phyloP scores from a whole-genome alignment of 768 basidiomycete genomes.

The Clathrus columnatus region DNA sequence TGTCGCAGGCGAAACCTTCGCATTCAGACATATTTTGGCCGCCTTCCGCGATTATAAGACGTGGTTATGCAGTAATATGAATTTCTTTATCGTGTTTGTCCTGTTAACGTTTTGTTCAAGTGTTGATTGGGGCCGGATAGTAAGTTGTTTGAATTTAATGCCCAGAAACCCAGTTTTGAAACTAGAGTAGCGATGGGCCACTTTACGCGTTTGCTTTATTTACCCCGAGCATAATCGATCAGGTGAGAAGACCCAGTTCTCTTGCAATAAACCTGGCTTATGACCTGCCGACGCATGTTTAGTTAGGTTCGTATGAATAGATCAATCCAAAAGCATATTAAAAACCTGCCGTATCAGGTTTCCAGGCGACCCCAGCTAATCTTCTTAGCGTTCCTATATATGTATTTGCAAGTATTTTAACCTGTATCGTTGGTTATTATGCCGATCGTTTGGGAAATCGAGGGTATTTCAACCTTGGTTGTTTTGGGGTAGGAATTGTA shows the following conservation, averaged over 20 bases:
- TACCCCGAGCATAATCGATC: conserved; percentile 36
- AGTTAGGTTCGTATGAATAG: neutral
- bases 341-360: conserved; percentile 33
- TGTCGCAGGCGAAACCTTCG: conserved; percentile 50
- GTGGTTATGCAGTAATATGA: conserved; percentile 48
- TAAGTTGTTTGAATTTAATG: conserved; percentile 4
- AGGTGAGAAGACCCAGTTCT: conserved; percentile 34
- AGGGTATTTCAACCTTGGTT: conserved; percentile 48
- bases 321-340: neutral
- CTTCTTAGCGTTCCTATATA: conserved; percentile 74
- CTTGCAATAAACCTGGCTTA: neutral
- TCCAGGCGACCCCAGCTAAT: conserved; percentile 60
- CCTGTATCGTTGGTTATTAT: conserved; percentile 51
- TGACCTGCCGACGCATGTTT: neutral
- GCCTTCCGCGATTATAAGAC: conserved; percentile 65
- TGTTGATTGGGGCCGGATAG: conserved; percentile 10
- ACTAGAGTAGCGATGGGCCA: conserved; percentile 38
- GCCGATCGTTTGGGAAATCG: conserved; percentile 55
- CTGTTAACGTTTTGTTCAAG: neutral
- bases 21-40: conserved; percentile 46
- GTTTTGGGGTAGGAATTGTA: conserved; percentile 30
- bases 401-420: conserved; percentile 54
- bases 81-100: conserved; percentile 16
- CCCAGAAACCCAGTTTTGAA: neutral
- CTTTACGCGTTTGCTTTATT: conserved; percentile 47